A percentile compares a stretch with the other conserved stretches of the same genome.
Conservation (phyloP, 225 moss, liverwort and hornwort genomes). For the Pseudisothecium myosuroides region DNA sequence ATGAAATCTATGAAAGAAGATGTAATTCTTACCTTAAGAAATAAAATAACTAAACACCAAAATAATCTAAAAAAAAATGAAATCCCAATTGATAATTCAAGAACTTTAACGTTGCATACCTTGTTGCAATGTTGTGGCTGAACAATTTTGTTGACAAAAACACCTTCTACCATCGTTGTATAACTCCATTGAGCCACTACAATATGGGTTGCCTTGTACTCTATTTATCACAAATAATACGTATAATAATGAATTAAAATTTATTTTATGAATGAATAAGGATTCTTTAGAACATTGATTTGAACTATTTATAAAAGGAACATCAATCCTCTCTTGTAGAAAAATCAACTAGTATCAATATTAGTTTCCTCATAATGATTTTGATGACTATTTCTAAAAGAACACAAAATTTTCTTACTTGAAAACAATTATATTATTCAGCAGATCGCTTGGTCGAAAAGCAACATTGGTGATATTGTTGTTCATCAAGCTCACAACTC, state of each 20-base stretch:
- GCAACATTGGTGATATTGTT: neutral
- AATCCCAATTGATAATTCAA: neutral
- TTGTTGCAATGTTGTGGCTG: neutral
- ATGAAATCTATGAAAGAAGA: neutral
- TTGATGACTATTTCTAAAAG: neutral
- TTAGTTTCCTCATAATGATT: neutral
- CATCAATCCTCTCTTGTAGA: neutral
- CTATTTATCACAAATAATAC: neutral
- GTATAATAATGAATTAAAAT: neutral
- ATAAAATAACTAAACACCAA: neutral
- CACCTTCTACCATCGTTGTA: neutral
- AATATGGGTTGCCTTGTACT: constrained; percentile 6
- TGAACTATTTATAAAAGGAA: neutral
- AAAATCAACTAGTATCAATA: neutral
- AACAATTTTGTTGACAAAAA: neutral
- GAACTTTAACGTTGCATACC: neutral
- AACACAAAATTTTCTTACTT: neutral
- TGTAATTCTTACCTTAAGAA: neutral
- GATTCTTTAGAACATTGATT: neutral
- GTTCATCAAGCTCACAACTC: constrained; percentile 1
- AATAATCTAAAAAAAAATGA: neutral
- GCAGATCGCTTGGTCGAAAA: neutral
- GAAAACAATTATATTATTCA: neutral
- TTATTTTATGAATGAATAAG: neutral
- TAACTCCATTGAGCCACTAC: neutral